Evolutionary conservation across 495 filamentous ascomycete genomes (phyloP), one percentile per base, ranked within the genome.

Genomic region (Hypoxylon fuscum): DNA sequence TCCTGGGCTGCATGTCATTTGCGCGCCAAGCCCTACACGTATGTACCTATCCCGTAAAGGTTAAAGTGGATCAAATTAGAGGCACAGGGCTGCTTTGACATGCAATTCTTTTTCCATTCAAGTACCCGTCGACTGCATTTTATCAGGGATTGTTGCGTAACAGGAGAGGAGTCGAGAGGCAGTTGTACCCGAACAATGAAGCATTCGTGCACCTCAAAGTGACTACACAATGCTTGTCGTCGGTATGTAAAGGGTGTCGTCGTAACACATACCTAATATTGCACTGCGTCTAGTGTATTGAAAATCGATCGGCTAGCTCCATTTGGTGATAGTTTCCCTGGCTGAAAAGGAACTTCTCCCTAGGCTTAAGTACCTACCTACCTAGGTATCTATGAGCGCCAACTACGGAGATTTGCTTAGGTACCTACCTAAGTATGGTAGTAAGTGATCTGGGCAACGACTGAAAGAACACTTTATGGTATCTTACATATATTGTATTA

Each of bases 1-100:
- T 46, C 45, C 32, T n/a, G 53, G 53, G 63, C 63, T 66, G 63
- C 63, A 66, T 57, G 63, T 37, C 57, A 66, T n/a, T n/a, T 66
- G 47, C 63, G 29, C 35, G 53, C 63, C 63, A 66, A 66, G 63
- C 57, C 61, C 46, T 57, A 66, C 29, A 43, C 32, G 34, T 55
- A 34, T 41, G 40, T 52, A 35, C 49, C 34, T 48, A 64, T 53
- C 43, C 53, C 43, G 40, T 29, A 15, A 37, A 35, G 12, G 44
- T 38, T 38, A 38, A 14, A n/a, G 12, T 14, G 11, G 35, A 14
- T 40, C 37, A 1, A 38, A n/a, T 10, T 40, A n/a, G 14, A 17
- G 14, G 37, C 17, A 15, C n/a, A 17, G 37, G 37, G 37, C 15
- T 55, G 43, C 58, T 41, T 14, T 20, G 41, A 61, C 34, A 55